Percentiles rank a stretch among this genome's conserved stretches.
Conservation (phyloP, 805 yeast genomes). For the Spathaspora gorwiae region DNA sequence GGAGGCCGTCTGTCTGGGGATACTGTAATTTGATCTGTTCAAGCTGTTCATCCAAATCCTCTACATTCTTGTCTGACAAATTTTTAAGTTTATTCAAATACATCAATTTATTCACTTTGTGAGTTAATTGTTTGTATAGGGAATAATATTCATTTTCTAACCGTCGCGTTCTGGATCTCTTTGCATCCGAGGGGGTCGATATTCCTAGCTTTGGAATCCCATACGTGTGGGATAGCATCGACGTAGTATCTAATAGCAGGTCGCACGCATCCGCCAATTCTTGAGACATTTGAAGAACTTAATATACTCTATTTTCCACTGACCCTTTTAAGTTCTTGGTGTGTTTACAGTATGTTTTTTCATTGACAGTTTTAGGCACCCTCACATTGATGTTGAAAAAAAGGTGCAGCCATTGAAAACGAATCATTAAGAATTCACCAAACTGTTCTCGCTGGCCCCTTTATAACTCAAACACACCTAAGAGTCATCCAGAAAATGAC, state of each 20-base stretch:
- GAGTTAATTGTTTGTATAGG: conserved; percentile 19
- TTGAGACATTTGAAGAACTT: conserved; percentile 10
- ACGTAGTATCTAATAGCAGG: conserved; percentile 14
- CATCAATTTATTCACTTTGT: conserved; percentile 22
- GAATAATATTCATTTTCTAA: conserved; percentile 24
- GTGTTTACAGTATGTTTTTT: too few relatives aligned
- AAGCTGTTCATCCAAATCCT: conserved; percentile 8
- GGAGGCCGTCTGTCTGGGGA: conserved; percentile 5
- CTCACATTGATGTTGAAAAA: too few relatives aligned
- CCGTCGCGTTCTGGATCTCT: not conserved
- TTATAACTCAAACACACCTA: too few relatives aligned
- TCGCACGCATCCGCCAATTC: conserved; percentile 21
- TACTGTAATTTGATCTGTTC: conserved; percentile 10
- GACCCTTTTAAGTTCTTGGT: too few relatives aligned
- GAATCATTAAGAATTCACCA: too few relatives aligned
- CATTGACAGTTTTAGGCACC: too few relatives aligned
- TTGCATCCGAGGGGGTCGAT: not conserved
- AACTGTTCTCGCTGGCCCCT: too few relatives aligned
- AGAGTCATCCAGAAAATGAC: not conserved
- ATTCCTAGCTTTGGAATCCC: conserved; percentile 24
- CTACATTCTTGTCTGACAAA: conserved; percentile 13
- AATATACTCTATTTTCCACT: not conserved
- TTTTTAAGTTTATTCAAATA: conserved; percentile 23
- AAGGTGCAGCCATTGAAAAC: too few relatives aligned
- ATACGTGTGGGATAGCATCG: conserved; percentile 25